Base-by-base conservation (phyloP, 495 filamentous ascomycete species). In the Niebla homalea region DNA sequence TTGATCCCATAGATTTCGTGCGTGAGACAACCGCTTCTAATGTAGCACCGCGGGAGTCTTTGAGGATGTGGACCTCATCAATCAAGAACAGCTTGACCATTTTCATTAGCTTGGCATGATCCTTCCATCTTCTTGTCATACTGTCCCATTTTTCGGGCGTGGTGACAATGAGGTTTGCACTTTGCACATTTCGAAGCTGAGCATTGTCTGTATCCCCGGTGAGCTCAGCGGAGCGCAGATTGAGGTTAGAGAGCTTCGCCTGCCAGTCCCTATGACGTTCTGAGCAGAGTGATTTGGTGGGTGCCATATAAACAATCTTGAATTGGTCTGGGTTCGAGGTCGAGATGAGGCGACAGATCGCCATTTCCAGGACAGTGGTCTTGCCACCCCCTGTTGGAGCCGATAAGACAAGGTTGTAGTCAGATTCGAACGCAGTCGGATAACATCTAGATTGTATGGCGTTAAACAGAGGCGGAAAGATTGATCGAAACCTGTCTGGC, bases 141-240 rank as follows among this genome's bases (percentile, higher is more conserved):
- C 87, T 94, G 64, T 98, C 92, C 92, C 92, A 98, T 62, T 98
- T 98, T 64, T 98, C 92, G 1, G 92, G 92, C 0, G 92, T 98
- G 0, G 92, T 97, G 44, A 98, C 81, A 51, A 98, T 94, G 50
- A 98, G 88, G 46, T 82, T 84, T 35, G 89, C 90, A 57, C 69
- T 79, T 47, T 88, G 83, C 12, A 95, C 84, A 51, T 74, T 79
- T 40, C 70, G 72, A 51, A 94, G 70, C 56, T 94, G 83, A 1
- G 69, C 65, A 48, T 79, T 70, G 41, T 89, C 85, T 0, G 90
- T 94, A 64, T 98, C 92, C 12, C 92, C 92, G 0, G 92, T 98
- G 49, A 97, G 70, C 62, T 95, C 89, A 8, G 83, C 83, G 63
- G 88, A 94, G 49, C 74, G 68, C 11, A 95, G 66, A 29, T 79